A percentile compares a stretch with the other conserved stretches of the same genome.
phyloP scores from a whole-genome alignment of 202 grass and related monocot genomes.

The Elaeis oleifera region DNA sequence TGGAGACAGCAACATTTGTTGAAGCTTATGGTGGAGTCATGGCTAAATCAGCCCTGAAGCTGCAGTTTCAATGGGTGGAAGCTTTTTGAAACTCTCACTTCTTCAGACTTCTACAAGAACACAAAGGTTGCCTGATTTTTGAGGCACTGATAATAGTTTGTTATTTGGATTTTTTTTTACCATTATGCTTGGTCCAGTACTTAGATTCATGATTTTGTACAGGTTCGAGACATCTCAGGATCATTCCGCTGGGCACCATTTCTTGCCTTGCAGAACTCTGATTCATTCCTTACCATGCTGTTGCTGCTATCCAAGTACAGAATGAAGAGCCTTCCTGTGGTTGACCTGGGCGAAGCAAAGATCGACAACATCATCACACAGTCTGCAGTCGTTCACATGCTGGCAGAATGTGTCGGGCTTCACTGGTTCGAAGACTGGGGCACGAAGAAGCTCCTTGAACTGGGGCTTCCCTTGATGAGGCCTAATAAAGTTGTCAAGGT shows the following conservation, averaged over 20 bases:
- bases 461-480: constrained; percentile 49
- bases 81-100: constrained; percentile 37
- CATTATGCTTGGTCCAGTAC: not conserved
- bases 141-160: not conserved
- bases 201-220: not conserved
- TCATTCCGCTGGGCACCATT: constrained; percentile 74
- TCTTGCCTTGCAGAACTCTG: constrained; percentile 62
- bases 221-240: constrained; percentile 56
- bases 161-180: not conserved
- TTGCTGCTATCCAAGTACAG: constrained; percentile 74
- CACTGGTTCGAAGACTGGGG: constrained; percentile 79
- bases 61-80: not conserved
- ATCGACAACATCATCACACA: constrained; percentile 63
- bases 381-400: constrained; percentile 63
- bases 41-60: constrained; percentile 21
- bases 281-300: constrained; percentile 67
- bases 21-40: not conserved
- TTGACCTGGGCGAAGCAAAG: constrained; percentile 64
- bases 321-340: constrained; percentile 72
- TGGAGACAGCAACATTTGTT: constrained; percentile 28
- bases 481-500: constrained; percentile 57
- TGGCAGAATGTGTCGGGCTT: constrained; percentile 57
- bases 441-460: constrained; percentile 48
- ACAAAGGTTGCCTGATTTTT: constrained; percentile 33
- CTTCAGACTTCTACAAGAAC: constrained; percentile 54